Evolutionary conservation across 2,329 filamentous ascomycete genomes (phyloP).

Genomic region (Cephalotrichum gorgonifer): DNA sequence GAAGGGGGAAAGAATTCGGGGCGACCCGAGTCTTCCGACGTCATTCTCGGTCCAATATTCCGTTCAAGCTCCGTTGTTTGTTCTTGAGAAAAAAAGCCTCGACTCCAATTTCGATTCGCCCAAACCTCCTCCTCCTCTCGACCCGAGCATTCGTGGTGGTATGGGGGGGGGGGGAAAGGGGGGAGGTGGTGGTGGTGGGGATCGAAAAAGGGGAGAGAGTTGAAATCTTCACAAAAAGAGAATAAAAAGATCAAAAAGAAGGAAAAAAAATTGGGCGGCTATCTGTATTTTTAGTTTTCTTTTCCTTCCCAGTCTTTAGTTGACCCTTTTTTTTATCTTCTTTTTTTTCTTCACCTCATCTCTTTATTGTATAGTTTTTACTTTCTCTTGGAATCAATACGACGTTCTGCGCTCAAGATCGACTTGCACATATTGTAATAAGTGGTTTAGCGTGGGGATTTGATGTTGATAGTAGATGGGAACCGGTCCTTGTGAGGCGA

Average conservation of each 20-base stretch:
- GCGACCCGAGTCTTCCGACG: neutral
- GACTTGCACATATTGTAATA: neutral
- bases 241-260: slow-evolving; percentile 1
- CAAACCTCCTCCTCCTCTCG: too few relatives aligned
- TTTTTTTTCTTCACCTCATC: neutral
- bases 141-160: too few relatives aligned
- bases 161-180: neutral
- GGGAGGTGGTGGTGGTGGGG: neutral
- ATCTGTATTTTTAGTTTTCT: slow-evolving; percentile 6
- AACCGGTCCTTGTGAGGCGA: too few relatives aligned
- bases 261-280: slow-evolving; percentile 6
- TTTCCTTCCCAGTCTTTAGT: neutral
- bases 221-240: neutral
- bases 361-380: too few relatives aligned
- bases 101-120: too few relatives aligned
- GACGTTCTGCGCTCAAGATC: neutral
- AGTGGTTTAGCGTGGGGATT: too few relatives aligned
- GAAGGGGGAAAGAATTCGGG: neutral
- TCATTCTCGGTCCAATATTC: too few relatives aligned
- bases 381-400: neutral
- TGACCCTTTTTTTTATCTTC: neutral
- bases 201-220: neutral
- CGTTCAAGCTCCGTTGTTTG: neutral
- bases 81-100: neutral
- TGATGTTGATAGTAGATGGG: too few relatives aligned